phyloP scores from a whole-genome alignment of 306 rosid genomes.

The Lathyrus oleraceus region DNA sequence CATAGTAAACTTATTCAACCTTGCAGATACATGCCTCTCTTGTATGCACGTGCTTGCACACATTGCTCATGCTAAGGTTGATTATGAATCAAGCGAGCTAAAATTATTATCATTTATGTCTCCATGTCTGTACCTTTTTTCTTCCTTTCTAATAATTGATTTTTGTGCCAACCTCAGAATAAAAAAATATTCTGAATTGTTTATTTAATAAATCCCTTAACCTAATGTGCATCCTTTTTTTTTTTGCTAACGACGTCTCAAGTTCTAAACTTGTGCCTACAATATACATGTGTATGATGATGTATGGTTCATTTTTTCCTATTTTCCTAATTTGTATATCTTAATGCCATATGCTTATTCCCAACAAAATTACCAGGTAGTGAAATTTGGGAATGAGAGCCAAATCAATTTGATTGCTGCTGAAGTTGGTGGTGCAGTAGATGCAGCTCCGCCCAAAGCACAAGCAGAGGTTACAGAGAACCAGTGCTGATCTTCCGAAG shows the following conservation, averaged over 20 bases:
- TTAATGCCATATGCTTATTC: not conserved
- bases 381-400: slow-evolving; percentile 6
- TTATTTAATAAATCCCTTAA: no score
- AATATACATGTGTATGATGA: not conserved
- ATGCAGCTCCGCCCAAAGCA: slow-evolving; percentile 38
- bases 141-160: no score
- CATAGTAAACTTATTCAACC: no score
- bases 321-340: slow-evolving; percentile 8
- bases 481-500: slow-evolving; percentile 91
- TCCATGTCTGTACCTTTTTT: not conserved
- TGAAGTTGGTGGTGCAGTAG: slow-evolving; percentile 7
- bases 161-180: no score
- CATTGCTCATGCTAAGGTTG: no score
- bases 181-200: no score
- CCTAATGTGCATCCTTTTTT: not conserved
- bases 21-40: no score
- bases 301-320: slow-evolving; percentile 11
- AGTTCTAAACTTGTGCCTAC: slow-evolving; percentile 1
- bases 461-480: slow-evolving; percentile 78
- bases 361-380: not conserved
- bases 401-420: not conserved
- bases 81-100: no score
- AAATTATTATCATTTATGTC: not conserved
- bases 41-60: no score
- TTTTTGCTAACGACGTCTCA: not conserved